Evolutionary conservation across 108 stramenopile genomes (phyloP), one percentile per base, ranked within the genome.

Genomic region (Nitzschia sp.): DNA sequence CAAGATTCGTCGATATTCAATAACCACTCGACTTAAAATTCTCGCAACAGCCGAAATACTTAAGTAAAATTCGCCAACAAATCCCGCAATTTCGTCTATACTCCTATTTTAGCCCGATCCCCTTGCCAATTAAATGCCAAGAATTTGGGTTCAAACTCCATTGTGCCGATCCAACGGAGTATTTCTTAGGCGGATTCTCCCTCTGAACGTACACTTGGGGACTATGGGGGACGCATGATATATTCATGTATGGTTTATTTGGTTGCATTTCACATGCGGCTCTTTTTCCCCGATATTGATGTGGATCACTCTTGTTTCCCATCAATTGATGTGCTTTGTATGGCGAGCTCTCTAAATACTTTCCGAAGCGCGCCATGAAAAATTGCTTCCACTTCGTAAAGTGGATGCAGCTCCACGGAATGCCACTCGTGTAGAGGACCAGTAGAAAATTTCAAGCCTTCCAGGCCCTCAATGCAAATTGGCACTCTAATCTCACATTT

Each of bases 371-470:
- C 61, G 61, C 61, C 43, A 43, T 44, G 14, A 39, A 62, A 62
- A 62, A 43, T 62, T 62, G 42, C 22, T 15, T 34, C 29, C 29
- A 34, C 29, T 34, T 34, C 29, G 29, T 34, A 34, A n/a, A 9
- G 11, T 17, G 1, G 42, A 46, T 62, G 61, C 7, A 58, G 15
- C n/a, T 24, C 61, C 41, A 62, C 43, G 61, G 61, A 21, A 9
- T 2, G 40, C 20, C 61, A 62, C 43, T 62, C 61, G 61, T 62
- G 61, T 62, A 62, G 61, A 44, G 5, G 43, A 43, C 42, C 43
- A 62, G n/a, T 14, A 22, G 21, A 62, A 62, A 62, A 62, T 62
- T 62, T 62, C 61, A 39, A 10, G 10, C 8, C 20, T 15, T 44
- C 61, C 41, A 62, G 29, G 29, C 29, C 29, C 29, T 34, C 29